Percentiles rank a stretch among this genome's conserved stretches.
These are phyloP conservation scores for Camellia oleifera DNA, from an alignment of 179 eudicot genomes.

Conservation along the genomic window DNA sequence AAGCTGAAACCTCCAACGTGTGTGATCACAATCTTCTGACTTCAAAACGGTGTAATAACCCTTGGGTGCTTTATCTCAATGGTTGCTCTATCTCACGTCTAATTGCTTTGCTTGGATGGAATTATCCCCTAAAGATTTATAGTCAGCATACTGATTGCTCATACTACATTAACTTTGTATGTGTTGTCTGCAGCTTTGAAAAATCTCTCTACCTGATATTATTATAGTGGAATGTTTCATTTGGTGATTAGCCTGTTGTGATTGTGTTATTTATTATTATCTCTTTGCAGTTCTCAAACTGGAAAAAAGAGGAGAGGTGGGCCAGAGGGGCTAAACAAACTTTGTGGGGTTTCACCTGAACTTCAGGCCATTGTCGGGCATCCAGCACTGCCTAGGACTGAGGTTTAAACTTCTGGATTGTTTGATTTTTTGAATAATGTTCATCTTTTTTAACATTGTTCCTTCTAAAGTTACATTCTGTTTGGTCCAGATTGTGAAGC, in stretches of 20 bases:
- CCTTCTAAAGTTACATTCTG: conserved; percentile 7
- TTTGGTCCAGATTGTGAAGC: conserved; percentile 79
- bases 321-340: conserved; percentile 87
- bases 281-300: conserved; percentile 45
- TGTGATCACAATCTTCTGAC: no score
- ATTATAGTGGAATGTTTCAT: not conserved
- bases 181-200: not conserved
- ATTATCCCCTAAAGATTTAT: not conserved
- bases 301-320: conserved; percentile 84
- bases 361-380: conserved; percentile 87
- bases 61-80: not conserved
- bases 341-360: conserved; percentile 83
- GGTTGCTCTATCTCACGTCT: not conserved
- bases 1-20: no score
- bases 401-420: conserved; percentile 42
- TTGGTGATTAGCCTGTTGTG: not conserved
- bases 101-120: not conserved
- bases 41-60: no score
- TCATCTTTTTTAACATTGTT: not conserved
- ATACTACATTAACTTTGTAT: not conserved
- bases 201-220: not conserved
- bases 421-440: not conserved
- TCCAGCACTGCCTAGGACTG: conserved; percentile 85
- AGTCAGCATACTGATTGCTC: not conserved
- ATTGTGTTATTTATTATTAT: conserved; percentile 3